Conservation (phyloP, 2,329 filamentous ascomycete species). For the Trichothecium sympodiale region DNA sequence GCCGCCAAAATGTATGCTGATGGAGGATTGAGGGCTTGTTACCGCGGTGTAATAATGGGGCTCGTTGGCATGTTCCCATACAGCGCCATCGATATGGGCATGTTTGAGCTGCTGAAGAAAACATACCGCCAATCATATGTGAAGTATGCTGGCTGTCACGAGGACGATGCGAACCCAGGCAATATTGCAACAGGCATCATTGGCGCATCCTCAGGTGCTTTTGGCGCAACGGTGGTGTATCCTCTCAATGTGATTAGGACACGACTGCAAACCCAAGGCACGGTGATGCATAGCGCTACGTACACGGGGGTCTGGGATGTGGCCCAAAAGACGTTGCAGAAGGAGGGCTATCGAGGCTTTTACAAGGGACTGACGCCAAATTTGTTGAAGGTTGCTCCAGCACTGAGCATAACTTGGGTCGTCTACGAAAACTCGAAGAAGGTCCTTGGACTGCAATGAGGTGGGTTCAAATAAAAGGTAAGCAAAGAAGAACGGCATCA, state of each 20-base stretch:
- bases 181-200: constrained; percentile 81
- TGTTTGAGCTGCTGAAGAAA: constrained; percentile 85
- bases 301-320: constrained; percentile 91
- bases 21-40: constrained; percentile 66
- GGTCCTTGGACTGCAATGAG: constrained; percentile 42
- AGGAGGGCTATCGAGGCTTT: constrained; percentile 74
- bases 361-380: constrained; percentile 96
- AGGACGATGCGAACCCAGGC: constrained; percentile 72
- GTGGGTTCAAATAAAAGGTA: not conserved
- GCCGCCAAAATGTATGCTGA: constrained; percentile 76
- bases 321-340: constrained; percentile 66
- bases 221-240: constrained; percentile 90
- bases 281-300: constrained; percentile 76
- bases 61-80: constrained; percentile 96
- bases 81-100: constrained; percentile 90
- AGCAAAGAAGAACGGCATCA: not conserved
- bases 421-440: constrained; percentile 87
- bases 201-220: constrained; percentile 81
- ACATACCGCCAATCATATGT: constrained; percentile 61
- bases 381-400: constrained; percentile 88
- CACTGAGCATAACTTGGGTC: constrained; percentile 89
- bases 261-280: constrained; percentile 86
- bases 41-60: constrained; percentile 88
- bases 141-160: constrained; percentile 55
- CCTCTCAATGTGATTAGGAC: constrained; percentile 90